Evolutionary conservation across 2,329 filamentous ascomycete genomes (phyloP).

Genomic region (Diaporthe humulicola): DNA sequence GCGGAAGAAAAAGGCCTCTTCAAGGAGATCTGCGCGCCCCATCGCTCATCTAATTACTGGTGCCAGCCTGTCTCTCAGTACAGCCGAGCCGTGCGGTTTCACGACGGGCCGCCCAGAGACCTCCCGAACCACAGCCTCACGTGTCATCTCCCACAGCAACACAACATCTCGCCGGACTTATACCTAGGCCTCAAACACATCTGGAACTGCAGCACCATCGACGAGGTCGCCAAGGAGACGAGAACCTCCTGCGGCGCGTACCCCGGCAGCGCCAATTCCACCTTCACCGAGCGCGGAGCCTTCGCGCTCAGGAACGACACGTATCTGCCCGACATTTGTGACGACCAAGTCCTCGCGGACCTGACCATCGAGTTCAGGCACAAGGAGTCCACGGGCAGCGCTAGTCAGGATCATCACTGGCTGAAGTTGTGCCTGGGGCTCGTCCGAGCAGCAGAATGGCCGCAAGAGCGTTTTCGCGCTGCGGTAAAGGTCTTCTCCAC

Average conservation of each 20-base stretch:
- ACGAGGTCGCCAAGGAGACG: not conserved
- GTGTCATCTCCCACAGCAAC: not conserved
- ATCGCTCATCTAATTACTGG: not conserved
- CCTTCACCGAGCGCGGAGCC: not conserved
- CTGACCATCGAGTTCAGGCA: not conserved
- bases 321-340: not conserved
- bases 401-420: not conserved
- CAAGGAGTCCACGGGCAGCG: constrained; percentile 7
- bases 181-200: not conserved
- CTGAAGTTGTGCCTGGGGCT: not conserved
- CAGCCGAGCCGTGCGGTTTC: not conserved
- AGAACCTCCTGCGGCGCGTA: not conserved
- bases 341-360: not conserved
- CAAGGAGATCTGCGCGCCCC: not conserved
- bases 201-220: not conserved
- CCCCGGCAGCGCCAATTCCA: not conserved
- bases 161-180: not conserved
- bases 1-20: not conserved
- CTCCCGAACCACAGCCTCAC: not conserved
- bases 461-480: not conserved
- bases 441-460: not conserved
- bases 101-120: not conserved
- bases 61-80: not conserved
- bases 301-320: not conserved
- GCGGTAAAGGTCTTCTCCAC: not conserved